Conservation (phyloP, 176 grass and related monocot genomes). For the Oryza meyeriana region DNA sequence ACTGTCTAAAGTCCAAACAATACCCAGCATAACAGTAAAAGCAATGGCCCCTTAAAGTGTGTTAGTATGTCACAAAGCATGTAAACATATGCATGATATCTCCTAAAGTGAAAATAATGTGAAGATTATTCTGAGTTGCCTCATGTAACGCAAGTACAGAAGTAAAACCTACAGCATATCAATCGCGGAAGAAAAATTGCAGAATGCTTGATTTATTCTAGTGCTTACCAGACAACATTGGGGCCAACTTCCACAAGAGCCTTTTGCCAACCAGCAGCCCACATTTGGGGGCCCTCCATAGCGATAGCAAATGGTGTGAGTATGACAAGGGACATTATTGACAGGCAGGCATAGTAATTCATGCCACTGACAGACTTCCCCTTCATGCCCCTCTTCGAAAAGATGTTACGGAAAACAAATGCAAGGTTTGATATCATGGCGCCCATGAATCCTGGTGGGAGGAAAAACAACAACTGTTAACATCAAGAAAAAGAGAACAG, state of each 20-base stretch:
- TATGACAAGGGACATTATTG: conserved; percentile 82
- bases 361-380: conserved; percentile 85
- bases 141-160: not conserved
- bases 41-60: not conserved
- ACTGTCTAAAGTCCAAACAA: not conserved
- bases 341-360: conserved; percentile 96
- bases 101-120: not conserved
- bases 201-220: conserved; percentile 16
- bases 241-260: conserved; percentile 74
- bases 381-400: conserved; percentile 96
- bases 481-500: conserved; percentile 4
- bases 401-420: conserved; percentile 94
- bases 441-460: conserved; percentile 83
- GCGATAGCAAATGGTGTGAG: conserved; percentile 87
- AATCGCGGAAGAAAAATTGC: conserved; percentile 15
- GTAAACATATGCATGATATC: not conserved
- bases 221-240: conserved; percentile 73
- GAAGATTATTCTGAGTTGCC: not conserved
- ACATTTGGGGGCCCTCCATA: conserved; percentile 83
- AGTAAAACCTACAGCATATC: not conserved
- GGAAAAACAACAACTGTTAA: conserved; percentile 18
- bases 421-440: conserved; percentile 99
- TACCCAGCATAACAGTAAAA: conserved; percentile 2
- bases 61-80: conserved; percentile 3
- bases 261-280: conserved; percentile 86